These are phyloP conservation scores for Aurinia saxatilis DNA, from an alignment of 345 rosid species.

Conservation along the genomic window DNA sequence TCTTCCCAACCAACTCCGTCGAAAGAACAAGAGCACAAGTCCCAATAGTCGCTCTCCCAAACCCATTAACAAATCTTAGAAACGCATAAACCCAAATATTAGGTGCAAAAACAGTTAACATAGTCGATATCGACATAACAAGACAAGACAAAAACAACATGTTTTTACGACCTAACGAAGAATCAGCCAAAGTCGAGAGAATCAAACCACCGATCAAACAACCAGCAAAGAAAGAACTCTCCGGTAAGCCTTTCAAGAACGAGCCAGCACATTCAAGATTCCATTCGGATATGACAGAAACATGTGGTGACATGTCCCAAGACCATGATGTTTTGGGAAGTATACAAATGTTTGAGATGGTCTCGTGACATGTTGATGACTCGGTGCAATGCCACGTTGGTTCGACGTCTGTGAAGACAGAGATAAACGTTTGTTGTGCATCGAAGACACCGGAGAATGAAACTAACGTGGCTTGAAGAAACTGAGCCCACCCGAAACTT, in stretches of 20 bases:
- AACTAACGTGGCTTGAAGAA: constrained; percentile 44
- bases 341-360: constrained; percentile 30
- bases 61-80: constrained; percentile 38
- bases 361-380: constrained; percentile 15
- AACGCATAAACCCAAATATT: constrained; percentile 40
- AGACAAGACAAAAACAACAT: constrained; percentile 39
- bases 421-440: constrained; percentile 61
- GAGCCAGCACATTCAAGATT: constrained; percentile 41
- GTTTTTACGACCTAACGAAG: constrained; percentile 54
- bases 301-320: constrained; percentile 34
- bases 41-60: constrained; percentile 42
- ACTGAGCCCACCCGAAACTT: constrained; percentile 33
- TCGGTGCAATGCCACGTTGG: constrained; percentile 51
- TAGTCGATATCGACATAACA: constrained; percentile 37
- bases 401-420: constrained; percentile 47
- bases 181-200: constrained; percentile 46
- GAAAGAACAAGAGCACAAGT: constrained; percentile 44
- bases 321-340: constrained; percentile 41
- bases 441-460: constrained; percentile 49
- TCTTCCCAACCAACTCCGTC: constrained; percentile 42
- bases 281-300: constrained; percentile 52
- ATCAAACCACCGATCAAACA: constrained; percentile 49
- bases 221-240: constrained; percentile 54
- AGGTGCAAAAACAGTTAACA: constrained; percentile 32
- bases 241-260: constrained; percentile 44